These are phyloP conservation scores for Marchantia polymorpha DNA, from an alignment of 225 moss, liverwort and hornwort species.

Conservation along the genomic window DNA sequence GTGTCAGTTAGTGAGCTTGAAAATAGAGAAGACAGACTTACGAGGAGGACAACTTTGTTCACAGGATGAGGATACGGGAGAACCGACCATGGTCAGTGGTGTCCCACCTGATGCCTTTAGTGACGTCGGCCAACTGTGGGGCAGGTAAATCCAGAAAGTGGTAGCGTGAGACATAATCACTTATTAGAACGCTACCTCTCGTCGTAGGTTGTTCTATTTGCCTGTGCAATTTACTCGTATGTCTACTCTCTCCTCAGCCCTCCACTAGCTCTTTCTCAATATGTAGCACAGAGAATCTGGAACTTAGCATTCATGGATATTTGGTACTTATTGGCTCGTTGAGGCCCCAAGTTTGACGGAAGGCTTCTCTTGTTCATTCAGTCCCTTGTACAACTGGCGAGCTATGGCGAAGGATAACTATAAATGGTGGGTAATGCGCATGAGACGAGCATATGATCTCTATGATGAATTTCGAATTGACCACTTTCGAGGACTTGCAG, in stretches of 20 bases:
- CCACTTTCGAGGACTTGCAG: slow-evolving; percentile 86
- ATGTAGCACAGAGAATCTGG: background rate
- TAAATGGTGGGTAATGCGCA: slow-evolving; percentile 70
- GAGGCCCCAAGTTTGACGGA: background rate
- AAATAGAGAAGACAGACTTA: background rate
- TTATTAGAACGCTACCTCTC: background rate
- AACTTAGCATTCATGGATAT: too few relatives aligned
- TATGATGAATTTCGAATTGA: slow-evolving; percentile 91
- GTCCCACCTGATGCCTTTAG: slow-evolving; percentile 80
- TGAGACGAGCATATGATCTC: slow-evolving; percentile 65
- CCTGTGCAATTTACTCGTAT: background rate
- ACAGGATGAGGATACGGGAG: slow-evolving; percentile 57
- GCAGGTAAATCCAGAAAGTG: slow-evolving; percentile 37
- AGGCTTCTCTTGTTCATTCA: slow-evolving; percentile 10
- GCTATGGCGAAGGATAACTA: slow-evolving; percentile 77
- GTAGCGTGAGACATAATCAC: background rate
- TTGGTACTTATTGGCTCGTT: background rate
- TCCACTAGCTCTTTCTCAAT: background rate
- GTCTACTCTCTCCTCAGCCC: background rate
- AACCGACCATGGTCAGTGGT: slow-evolving; percentile 60
- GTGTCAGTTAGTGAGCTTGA: too few relatives aligned
- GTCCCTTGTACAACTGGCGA: slow-evolving; percentile 87
- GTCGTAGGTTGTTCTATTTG: background rate
- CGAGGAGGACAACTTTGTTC: background rate
- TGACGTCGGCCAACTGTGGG: slow-evolving; percentile 76